Conservation (phyloP, 208 protist genomes). For the Crithidia thermophila region DNA sequence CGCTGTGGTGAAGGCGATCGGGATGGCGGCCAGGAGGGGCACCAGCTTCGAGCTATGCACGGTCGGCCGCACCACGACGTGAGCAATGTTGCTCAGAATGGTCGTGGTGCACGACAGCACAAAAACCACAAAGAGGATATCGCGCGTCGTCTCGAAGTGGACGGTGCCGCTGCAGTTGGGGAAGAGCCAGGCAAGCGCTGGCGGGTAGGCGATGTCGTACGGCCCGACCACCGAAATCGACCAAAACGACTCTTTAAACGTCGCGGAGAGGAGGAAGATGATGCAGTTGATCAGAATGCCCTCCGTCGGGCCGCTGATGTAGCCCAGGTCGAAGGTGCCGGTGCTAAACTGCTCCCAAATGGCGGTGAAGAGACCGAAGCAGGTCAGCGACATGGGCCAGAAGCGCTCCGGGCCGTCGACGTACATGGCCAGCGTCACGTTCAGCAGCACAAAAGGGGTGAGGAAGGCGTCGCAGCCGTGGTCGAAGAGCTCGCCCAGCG, state of each 20-base stretch:
- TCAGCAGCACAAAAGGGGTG: constrained; percentile 79
- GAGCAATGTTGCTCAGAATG: constrained; percentile 55
- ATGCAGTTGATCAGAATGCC: constrained; percentile 74
- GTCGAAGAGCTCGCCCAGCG: constrained; percentile 96
- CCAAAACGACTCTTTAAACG: constrained; percentile 59
- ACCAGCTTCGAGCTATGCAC: constrained; percentile 36
- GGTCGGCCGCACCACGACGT: constrained; percentile 39
- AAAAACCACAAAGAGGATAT: constrained; percentile 52
- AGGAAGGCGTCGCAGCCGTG: constrained; percentile 95
- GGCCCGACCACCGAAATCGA: constrained; percentile 37
- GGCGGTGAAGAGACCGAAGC: constrained; percentile 61
- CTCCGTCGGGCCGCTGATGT: constrained; percentile 90
- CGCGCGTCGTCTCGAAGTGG: constrained; percentile 47
- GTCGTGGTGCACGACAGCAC: constrained; percentile 43
- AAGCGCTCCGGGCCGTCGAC: constrained; percentile 48
- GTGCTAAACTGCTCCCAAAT: constrained; percentile 93
- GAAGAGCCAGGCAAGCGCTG: constrained; percentile 9
- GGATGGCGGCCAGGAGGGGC: constrained; percentile 45
- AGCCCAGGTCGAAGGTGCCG: constrained; percentile 90
- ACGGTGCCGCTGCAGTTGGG: constrained; percentile 26
- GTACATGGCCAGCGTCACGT: constrained; percentile 49
- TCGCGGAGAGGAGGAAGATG: constrained; percentile 59
- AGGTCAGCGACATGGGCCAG: constrained; percentile 52
- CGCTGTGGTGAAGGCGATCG: constrained; percentile 41
- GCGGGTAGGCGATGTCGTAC: constrained; percentile 36